Evolutionary conservation across 345 rosid genomes (phyloP).

Genomic region (Raphanus raphanistrum): DNA sequence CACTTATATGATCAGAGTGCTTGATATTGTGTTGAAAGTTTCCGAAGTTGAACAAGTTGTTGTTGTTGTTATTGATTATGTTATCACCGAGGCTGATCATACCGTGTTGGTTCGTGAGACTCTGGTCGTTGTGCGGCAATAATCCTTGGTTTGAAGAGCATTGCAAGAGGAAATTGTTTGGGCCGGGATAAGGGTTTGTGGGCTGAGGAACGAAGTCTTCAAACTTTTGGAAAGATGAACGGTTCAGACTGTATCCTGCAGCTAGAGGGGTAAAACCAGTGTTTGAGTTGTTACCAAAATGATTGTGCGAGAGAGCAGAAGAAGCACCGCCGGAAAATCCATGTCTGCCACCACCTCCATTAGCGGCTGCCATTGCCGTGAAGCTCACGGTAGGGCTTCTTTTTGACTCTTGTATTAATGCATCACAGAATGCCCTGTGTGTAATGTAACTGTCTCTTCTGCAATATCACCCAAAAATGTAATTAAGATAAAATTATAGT

Average conservation of each 20-base stretch:
- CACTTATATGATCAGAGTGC: slow-evolving; percentile 39
- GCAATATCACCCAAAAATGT: slow-evolving; percentile 11
- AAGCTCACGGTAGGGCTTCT: slow-evolving; percentile 53
- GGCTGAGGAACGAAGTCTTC: slow-evolving; percentile 45
- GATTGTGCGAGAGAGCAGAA: slow-evolving; percentile 35
- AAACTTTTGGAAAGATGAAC: slow-evolving; percentile 32
- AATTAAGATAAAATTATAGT: not conserved
- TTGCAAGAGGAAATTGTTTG: slow-evolving; percentile 51
- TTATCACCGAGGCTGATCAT: slow-evolving; percentile 22
- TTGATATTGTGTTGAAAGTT: slow-evolving; percentile 47
- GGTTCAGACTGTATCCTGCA: slow-evolving; percentile 35
- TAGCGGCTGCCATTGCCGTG: slow-evolving; percentile 35
- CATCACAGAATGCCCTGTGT: slow-evolving; percentile 85
- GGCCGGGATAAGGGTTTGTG: slow-evolving; percentile 35
- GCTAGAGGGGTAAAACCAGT: slow-evolving; percentile 24
- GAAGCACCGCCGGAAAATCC: slow-evolving; percentile 46
- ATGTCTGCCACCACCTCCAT: slow-evolving; percentile 31
- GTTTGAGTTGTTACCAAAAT: slow-evolving; percentile 16
- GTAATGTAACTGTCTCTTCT: slow-evolving; percentile 89
- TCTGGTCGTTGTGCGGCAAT: slow-evolving; percentile 25
- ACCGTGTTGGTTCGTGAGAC: slow-evolving; percentile 38
- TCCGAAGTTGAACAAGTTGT: slow-evolving; percentile 49
- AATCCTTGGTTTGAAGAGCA: slow-evolving; percentile 42
- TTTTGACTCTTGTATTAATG: slow-evolving; percentile 68
- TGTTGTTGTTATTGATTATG: slow-evolving; percentile 14